These are phyloP conservation scores for Xylaria sp. DNA, from an alignment of 2,329 filamentous ascomycete genomes.

Conservation along the genomic window DNA sequence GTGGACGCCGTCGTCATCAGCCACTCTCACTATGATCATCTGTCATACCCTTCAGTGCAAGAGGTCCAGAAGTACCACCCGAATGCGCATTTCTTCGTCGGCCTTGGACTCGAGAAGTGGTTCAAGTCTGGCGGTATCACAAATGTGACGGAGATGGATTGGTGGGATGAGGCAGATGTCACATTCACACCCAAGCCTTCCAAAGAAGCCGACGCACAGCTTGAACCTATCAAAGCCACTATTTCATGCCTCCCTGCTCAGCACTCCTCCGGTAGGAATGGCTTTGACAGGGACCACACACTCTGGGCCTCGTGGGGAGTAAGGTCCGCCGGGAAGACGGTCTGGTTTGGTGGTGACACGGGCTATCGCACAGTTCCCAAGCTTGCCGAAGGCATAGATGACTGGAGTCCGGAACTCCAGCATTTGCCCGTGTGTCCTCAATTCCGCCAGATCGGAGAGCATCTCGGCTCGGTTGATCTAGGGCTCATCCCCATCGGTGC, in stretches of 20 bases:
- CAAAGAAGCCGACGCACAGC: slow-evolving; percentile 46
- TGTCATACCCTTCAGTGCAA: slow-evolving; percentile 79
- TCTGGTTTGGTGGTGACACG: slow-evolving; percentile 92
- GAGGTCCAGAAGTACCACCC: slow-evolving; percentile 78
- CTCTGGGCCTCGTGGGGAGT: slow-evolving; percentile 92
- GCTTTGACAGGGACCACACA: slow-evolving; percentile 77
- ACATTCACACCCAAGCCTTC: slow-evolving; percentile 58
- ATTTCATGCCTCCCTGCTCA: slow-evolving; percentile 87
- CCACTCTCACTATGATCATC: slow-evolving; percentile 93
- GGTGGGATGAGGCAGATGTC: slow-evolving; percentile 90
- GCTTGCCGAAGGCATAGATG: slow-evolving; percentile 70
- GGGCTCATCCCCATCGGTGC: slow-evolving; percentile 94
- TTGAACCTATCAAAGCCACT: slow-evolving; percentile 71
- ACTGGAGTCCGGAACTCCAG: slow-evolving; percentile 75
- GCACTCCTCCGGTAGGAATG: slow-evolving; percentile 77
- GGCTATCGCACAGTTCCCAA: slow-evolving; percentile 84
- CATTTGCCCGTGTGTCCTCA: slow-evolving; percentile 81
- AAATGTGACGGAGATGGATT: slow-evolving; percentile 90
- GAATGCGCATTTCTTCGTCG: slow-evolving; percentile 87
- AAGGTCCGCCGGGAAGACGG: slow-evolving; percentile 74
- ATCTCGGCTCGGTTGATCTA: slow-evolving; percentile 87
- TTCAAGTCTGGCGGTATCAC: slow-evolving; percentile 76
- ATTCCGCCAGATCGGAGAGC: slow-evolving; percentile 83
- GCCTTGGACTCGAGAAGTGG: slow-evolving; percentile 84
- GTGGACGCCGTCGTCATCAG: slow-evolving; percentile 84